Conservation (phyloP, 2,329 filamentous ascomycete genomes). For the Trichoderma arundinaceum region DNA sequence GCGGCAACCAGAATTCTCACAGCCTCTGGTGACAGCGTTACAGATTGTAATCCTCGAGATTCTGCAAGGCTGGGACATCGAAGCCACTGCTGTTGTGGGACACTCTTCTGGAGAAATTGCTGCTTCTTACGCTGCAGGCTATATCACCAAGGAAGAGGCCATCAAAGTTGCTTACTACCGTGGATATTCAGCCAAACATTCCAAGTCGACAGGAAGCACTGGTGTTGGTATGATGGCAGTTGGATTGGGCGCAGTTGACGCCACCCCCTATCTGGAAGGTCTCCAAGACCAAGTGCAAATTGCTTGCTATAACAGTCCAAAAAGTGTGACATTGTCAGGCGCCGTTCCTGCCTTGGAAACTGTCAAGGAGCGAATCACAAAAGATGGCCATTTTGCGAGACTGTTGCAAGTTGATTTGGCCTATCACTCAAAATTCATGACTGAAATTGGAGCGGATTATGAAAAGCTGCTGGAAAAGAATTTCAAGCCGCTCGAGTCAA, state of each 20-base stretch:
- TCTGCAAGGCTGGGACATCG: conserved; percentile 41
- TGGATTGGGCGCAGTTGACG: background rate
- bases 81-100: conserved; percentile 48
- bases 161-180: conserved; percentile 20
- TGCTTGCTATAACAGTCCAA: conserved; percentile 4
- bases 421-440: conserved; percentile 13
- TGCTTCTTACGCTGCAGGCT: conserved; percentile 55
- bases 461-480: conserved; percentile 20
- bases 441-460: background rate
- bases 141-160: conserved; percentile 41
- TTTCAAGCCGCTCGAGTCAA: too few species aligned
- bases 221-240: background rate
- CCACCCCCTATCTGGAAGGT: background rate
- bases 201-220: background rate
- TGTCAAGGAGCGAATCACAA: background rate
- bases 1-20: conserved; percentile 39
- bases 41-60: conserved; percentile 33
- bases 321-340: conserved; percentile 4
- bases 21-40: conserved; percentile 41
- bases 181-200: background rate
- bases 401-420: conserved; percentile 16
- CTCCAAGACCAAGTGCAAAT: background rate
- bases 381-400: background rate
- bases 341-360: background rate
- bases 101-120: conserved; percentile 58